These are phyloP conservation scores for Backusella australiensis DNA, from an alignment of 192 early-diverging fungal species.

Conservation along the genomic window DNA sequence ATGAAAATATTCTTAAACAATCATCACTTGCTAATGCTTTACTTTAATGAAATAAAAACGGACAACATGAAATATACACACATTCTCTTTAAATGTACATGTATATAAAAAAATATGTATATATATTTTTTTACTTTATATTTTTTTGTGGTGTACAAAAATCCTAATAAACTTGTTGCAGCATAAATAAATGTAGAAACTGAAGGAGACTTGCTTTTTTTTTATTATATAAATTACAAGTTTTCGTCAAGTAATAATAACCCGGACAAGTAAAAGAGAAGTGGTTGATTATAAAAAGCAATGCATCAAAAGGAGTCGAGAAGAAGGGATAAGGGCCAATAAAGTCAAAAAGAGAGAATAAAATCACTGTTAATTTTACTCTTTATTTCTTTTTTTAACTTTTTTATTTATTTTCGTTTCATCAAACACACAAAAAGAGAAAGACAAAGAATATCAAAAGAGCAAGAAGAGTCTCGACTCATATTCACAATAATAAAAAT, in stretches of 20 bases:
- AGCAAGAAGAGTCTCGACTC: neutral
- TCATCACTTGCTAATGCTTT: no score
- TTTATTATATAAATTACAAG: neutral
- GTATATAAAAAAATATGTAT: no score
- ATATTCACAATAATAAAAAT: slow-evolving; percentile 1
- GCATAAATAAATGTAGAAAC: neutral
- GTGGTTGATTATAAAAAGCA: slow-evolving; percentile 2
- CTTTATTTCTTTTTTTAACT: slow-evolving; percentile 3
- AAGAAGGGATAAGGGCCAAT: neutral
- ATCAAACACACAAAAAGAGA: neutral
- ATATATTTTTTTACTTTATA: neutral
- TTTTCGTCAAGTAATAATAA: slow-evolving; percentile 6
- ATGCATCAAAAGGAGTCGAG: slow-evolving; percentile 5
- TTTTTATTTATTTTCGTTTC: slow-evolving; percentile 6
- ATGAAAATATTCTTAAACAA: neutral
- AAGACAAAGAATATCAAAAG: neutral
- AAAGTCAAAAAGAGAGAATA: neutral
- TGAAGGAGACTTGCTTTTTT: neutral
- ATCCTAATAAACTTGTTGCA: neutral
- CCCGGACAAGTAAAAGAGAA: neutral
- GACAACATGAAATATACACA: neutral
- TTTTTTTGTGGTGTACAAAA: neutral
- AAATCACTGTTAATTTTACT: neutral
- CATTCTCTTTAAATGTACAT: neutral
- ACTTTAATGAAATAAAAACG: neutral